These are phyloP conservation scores for Tylopilus felleus DNA, from an alignment of 768 basidiomycete species.

Conservation along the genomic window DNA sequence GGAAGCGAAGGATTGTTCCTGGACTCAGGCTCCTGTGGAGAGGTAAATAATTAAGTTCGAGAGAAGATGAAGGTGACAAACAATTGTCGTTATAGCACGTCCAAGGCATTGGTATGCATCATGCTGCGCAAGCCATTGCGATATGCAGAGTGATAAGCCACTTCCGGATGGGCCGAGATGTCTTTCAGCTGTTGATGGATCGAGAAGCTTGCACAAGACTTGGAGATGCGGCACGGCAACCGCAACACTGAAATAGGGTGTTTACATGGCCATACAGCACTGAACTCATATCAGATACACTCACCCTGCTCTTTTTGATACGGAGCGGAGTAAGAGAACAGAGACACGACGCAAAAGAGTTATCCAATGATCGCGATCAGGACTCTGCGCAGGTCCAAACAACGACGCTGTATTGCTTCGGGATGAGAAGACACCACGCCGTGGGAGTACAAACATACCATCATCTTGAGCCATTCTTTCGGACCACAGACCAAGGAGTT, in stretches of 20 bases:
- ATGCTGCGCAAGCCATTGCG: conserved; percentile 45
- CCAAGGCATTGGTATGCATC: conserved; percentile 38
- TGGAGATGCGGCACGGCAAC: conserved; percentile 46
- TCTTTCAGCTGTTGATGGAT: conserved; percentile 10
- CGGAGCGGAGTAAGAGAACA: conserved; percentile 49
- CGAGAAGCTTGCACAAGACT: conserved; percentile 48
- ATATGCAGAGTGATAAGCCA: conserved; percentile 33
- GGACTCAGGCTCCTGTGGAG: conserved; percentile 49
- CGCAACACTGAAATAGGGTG: conserved; percentile 39
- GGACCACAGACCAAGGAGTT: conserved; percentile 35
- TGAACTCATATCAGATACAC: conserved; percentile 20
- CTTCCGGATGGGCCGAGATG: conserved; percentile 30
- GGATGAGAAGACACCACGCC: background rate
- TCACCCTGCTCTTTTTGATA: conserved; percentile 50
- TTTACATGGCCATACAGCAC: background rate
- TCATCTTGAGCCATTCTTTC: conserved; percentile 18
- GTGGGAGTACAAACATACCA: conserved; percentile 9
- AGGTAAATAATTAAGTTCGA: background rate
- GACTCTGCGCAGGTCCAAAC: conserved; percentile 37
- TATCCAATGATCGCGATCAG: conserved; percentile 52
- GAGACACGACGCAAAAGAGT: conserved; percentile 51
- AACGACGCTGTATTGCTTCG: conserved; percentile 34
- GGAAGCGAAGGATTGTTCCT: conserved; percentile 41
- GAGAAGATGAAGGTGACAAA: conserved; percentile 33
- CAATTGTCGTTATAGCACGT: conserved; percentile 36